These are phyloP conservation scores for Micractinium conductrix DNA, from an alignment of 139 green algal species.

Conservation along the genomic window DNA sequence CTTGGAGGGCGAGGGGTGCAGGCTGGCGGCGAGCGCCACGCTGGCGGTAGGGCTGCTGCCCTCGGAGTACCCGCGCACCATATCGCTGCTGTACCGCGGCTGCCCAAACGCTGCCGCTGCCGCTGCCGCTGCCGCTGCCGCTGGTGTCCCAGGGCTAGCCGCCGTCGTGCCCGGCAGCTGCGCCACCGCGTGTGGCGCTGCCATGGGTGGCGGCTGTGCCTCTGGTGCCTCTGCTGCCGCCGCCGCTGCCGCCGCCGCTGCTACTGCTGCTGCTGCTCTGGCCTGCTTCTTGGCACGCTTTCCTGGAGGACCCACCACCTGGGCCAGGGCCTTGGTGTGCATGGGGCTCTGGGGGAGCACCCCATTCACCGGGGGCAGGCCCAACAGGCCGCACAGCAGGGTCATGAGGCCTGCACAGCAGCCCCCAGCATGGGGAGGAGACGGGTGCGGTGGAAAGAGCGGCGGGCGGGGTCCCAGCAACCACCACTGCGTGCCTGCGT, in stretches of 20 bases:
- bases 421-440: not conserved
- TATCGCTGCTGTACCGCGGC: not conserved
- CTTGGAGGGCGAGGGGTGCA: constrained; percentile 5
- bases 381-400: constrained; percentile 74
- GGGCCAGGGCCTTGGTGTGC: constrained; percentile 79
- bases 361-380: constrained; percentile 88
- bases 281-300: not conserved
- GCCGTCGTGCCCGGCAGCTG: too few species aligned
- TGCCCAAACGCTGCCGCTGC: not conserved
- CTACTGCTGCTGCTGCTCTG: too few species aligned
- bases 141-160: too few species aligned
- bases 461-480: not conserved
- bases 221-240: not conserved
- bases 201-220: too few species aligned
- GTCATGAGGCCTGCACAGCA: constrained; percentile 58
- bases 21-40: not conserved
- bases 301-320: not conserved
- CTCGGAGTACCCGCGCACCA: not conserved
- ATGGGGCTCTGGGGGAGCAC: constrained; percentile 88
- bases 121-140: not conserved
- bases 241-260: not conserved
- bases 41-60: not conserved
- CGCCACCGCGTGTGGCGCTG: too few species aligned
- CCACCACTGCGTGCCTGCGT: too few species aligned
- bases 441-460: not conserved